Conservation (phyloP, 2,329 filamentous ascomycete genomes). For the Metarhizium album region DNA sequence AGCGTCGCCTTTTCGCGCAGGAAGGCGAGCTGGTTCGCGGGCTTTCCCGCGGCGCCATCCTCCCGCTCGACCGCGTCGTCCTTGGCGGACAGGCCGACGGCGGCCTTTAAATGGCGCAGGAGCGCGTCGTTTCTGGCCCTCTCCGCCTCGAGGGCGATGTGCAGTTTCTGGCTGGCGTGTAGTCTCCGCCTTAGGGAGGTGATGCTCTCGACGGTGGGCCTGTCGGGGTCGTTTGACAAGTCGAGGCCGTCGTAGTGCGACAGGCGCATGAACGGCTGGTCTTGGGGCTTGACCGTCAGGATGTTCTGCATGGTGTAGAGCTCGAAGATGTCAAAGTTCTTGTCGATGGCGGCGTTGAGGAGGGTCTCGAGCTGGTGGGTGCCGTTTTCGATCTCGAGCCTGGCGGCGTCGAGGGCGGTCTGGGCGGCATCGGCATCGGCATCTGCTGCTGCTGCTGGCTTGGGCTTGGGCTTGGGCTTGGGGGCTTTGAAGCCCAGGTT, state of each 20-base stretch:
- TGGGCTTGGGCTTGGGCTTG: conserved; percentile 14
- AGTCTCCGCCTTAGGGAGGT: conserved; percentile 62
- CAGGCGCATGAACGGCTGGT: conserved; percentile 69
- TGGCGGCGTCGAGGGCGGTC: conserved; percentile 29
- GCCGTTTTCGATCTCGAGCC: conserved; percentile 74
- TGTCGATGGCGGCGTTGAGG: conserved; percentile 70
- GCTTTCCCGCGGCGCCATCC: conserved; percentile 2
- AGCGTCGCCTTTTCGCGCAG: conserved; percentile 43
- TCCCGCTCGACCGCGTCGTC: conserved; percentile 9
- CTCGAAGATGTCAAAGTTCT: conserved; percentile 77
- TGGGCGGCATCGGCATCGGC: conserved; percentile 7
- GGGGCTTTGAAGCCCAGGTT: conserved; percentile 65
- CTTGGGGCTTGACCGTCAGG: conserved; percentile 55
- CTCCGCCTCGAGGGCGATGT: conserved; percentile 59
- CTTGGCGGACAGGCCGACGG: conserved; percentile 22
- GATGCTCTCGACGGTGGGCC: conserved; percentile 56
- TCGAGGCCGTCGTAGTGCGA: conserved; percentile 70
- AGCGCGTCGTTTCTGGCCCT: conserved; percentile 61
- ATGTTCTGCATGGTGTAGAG: conserved; percentile 87
- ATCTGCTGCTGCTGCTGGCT: too few relatives aligned
- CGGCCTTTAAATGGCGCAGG: conserved; percentile 48
- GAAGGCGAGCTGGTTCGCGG: conserved; percentile 38
- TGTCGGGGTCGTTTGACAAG: conserved; percentile 22
- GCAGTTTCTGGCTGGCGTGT: conserved; percentile 67
- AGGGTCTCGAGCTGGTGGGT: conserved; percentile 76